These are phyloP conservation scores for Pseudoperonospora humuli DNA, from an alignment of 352 stramenopile genomes.

Conservation along the genomic window DNA sequence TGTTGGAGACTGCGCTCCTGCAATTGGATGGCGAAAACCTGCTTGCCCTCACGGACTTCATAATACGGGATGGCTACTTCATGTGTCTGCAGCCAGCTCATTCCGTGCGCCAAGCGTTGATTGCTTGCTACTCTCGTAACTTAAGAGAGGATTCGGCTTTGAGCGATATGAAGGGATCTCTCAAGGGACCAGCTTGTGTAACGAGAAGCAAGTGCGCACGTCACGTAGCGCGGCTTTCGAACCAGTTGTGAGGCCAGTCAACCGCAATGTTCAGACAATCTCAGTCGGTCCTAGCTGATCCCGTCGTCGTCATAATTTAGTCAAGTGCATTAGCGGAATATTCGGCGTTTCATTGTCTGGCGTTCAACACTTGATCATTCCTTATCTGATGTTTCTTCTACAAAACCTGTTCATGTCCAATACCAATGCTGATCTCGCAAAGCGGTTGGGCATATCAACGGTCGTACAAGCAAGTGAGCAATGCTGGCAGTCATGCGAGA, in stretches of 20 bases:
- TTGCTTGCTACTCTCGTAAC: constrained; percentile 11
- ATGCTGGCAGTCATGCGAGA: not conserved
- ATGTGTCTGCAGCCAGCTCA: constrained; percentile 56
- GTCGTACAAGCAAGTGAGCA: constrained; percentile 5
- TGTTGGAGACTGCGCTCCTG: constrained; percentile 21
- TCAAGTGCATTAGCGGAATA: constrained; percentile 6
- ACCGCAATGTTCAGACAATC: constrained; percentile 1
- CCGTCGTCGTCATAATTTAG: constrained; percentile 1
- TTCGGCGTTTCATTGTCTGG: constrained; percentile 15
- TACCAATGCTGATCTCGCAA: constrained; percentile 6
- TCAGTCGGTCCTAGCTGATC: constrained; percentile 14
- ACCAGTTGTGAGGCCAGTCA: constrained; percentile 5
- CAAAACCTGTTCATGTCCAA: not conserved
- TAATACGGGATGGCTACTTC: constrained; percentile 38
- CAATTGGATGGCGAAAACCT: constrained; percentile 42
- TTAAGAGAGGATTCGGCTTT: constrained; percentile 20
- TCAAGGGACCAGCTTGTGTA: not conserved
- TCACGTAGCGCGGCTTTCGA: constrained; percentile 14
- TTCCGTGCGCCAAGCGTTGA: constrained; percentile 8
- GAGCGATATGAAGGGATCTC: constrained; percentile 4
- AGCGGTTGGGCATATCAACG: not conserved
- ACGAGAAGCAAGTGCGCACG: constrained; percentile 7
- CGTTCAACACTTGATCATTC: not conserved
- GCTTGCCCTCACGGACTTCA: constrained; percentile 32
- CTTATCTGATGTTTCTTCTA: constrained; percentile 7